Evolutionary conservation across 225 moss, liverwort and hornwort species (phyloP).

Genomic region (Marchantia polymorpha): DNA sequence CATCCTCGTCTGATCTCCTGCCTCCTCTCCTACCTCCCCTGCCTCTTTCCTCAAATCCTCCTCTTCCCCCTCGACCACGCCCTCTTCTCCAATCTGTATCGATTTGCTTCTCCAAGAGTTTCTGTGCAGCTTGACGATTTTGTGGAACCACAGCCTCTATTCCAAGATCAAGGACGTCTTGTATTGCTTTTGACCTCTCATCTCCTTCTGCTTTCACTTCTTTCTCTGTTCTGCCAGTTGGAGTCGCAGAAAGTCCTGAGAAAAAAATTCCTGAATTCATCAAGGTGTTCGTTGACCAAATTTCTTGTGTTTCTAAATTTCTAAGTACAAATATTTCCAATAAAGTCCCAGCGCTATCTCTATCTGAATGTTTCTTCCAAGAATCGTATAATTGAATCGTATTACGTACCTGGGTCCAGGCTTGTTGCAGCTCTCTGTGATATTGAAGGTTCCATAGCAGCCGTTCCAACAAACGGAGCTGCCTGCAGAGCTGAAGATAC

Average conservation of each 20-base stretch:
- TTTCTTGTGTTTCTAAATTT: too few species aligned
- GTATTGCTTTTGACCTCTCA: constrained; percentile 33
- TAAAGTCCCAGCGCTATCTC: too few species aligned
- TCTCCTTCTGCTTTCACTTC: constrained; percentile 21
- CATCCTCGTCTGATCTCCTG: constrained; percentile 59
- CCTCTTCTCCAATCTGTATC: constrained; percentile 61
- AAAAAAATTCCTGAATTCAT: too few species aligned
- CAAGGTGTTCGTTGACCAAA: too few species aligned
- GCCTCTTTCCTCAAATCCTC: constrained; percentile 45
- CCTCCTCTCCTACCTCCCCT: constrained; percentile 59
- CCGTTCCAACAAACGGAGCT: background rate
- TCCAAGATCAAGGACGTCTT: constrained; percentile 48
- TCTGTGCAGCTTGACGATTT: constrained; percentile 89
- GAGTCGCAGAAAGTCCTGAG: constrained; percentile 5
- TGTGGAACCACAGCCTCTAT: constrained; percentile 71
- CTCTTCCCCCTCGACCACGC: constrained; percentile 36
- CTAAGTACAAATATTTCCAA: too few species aligned
- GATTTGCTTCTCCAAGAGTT: constrained; percentile 73
- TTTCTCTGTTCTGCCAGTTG: constrained; percentile 14
- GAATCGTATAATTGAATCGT: too few species aligned
- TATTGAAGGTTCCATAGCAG: background rate
- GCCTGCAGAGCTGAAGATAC: constrained; percentile 3
- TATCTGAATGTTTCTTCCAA: too few species aligned
- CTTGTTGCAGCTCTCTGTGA: background rate
- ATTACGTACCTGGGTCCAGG: constrained; percentile 27